Percentiles rank a stretch among this genome's conserved stretches.
Conservation (phyloP, 495 filamentous ascomycete genomes). For the Penicillium arizonense region DNA sequence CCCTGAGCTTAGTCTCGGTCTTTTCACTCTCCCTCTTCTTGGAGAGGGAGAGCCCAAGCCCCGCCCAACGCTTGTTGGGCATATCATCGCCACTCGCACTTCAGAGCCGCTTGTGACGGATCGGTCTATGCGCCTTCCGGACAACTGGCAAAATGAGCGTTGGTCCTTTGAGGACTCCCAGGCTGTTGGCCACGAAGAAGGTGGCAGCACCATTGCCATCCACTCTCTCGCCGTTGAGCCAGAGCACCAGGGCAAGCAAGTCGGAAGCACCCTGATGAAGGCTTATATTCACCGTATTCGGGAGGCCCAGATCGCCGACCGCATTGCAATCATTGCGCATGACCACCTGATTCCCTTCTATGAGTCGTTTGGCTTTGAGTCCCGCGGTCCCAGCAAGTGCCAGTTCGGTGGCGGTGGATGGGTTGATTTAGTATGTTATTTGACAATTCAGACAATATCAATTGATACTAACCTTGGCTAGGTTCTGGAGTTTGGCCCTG, state of each 20-base stretch:
- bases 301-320: constrained; percentile 63
- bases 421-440: constrained; percentile 55
- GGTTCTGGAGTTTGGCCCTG: constrained; percentile 30
- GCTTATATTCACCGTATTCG: constrained; percentile 72
- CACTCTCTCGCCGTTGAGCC: constrained; percentile 82
- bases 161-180: constrained; percentile 33
- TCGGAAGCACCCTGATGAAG: constrained; percentile 75
- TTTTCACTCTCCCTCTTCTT: constrained; percentile 62
- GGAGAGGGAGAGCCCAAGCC: constrained; percentile 44
- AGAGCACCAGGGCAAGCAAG: constrained; percentile 66
- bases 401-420: constrained; percentile 78
- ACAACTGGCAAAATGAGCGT: constrained; percentile 55
- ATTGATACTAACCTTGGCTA: constrained; percentile 4
- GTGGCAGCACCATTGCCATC: constrained; percentile 70
- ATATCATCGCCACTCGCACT: constrained; percentile 75
- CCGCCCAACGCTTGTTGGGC: constrained; percentile 65
- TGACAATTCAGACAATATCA: not conserved
- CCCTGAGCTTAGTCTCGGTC: constrained; percentile 75
- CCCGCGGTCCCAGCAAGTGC: constrained; percentile 62
- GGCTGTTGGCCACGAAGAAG: constrained; percentile 63
- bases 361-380: constrained; percentile 69
- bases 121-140: constrained; percentile 69
- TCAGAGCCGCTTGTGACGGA: constrained; percentile 64
- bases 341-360: constrained; percentile 73
- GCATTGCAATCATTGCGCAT: constrained; percentile 76